These are phyloP conservation scores for Spergularia bocconei DNA, from an alignment of 148 eudicot species.

Conservation along the genomic window DNA sequence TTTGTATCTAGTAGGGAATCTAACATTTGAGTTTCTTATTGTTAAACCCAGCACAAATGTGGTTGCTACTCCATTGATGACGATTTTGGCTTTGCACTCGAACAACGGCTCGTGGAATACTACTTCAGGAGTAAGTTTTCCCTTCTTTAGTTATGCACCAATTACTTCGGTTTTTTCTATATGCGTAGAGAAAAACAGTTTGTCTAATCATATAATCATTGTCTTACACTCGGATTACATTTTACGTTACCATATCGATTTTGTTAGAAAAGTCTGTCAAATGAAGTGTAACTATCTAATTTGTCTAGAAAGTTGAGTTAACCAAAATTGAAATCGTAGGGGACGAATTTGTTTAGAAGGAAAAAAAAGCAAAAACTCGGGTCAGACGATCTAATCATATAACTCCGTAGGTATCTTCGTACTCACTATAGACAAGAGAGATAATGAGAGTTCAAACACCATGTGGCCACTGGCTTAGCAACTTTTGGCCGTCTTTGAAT, in stretches of 20 bases:
- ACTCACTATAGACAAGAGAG: too few species aligned
- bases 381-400: too few species aligned
- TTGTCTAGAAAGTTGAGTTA: neutral
- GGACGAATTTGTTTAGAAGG: too few species aligned
- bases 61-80: constrained; percentile 36
- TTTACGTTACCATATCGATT: neutral
- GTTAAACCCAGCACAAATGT: constrained; percentile 39
- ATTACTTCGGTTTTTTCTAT: too few species aligned
- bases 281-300: neutral
- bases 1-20: neutral
- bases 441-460: constrained; percentile 4
- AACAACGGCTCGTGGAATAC: constrained; percentile 43
- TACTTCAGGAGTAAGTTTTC: constrained; percentile 37
- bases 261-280: neutral
- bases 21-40: neutral
- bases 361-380: too few species aligned
- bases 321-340: neutral
- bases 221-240: too few species aligned
- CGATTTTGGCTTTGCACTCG: constrained; percentile 29
- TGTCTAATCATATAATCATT: too few species aligned
- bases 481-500: constrained; percentile 1
- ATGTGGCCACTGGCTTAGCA: constrained; percentile 12
- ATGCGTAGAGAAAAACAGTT: too few species aligned
- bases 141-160: neutral
- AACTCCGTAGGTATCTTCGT: too few species aligned